Base-by-base conservation (phyloP, 192 early-diverging fungal species). In the Gorgonomyces haynaldii region DNA sequence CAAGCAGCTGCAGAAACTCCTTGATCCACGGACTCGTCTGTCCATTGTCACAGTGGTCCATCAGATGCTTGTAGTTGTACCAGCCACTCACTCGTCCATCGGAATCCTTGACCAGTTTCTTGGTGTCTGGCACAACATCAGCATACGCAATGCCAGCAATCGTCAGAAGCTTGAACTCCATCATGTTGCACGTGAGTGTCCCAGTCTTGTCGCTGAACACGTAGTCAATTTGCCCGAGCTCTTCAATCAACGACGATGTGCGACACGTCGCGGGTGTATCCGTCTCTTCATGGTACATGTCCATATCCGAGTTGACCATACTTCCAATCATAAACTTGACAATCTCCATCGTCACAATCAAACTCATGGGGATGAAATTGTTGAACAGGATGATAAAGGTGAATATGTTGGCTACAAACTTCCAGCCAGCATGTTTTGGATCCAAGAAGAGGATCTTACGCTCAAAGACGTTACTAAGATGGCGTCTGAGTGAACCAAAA, bases 141-240 rank as follows among this genome's bases (percentile, higher is more conserved):
- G 91, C 68, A 68, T 98, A 98, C 12, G 82, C 79, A 45, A 85
- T 58, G 21, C 95, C 95, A 12, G 80, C 95, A 45, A 96, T 88
- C 1, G 86, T 81, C 58, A 85, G 91, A 56, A 62, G 64, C 19
- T 52, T 56, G 43, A 64, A 78, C 46, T 74, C 61, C 71, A 78
- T 75, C 9, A 74, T 59, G 51, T 77, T 91, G 42, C 88, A 83
- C 0, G 88, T 91, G 20, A 91, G 64, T 7, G 88, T 91, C 24
- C 88, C 88, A 3, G 88, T 91, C 62, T 91, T 91, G 68, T 91
- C 88, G 25, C 78, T 83, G 45, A 91, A 91, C 4, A 91, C 67
- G 48, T 86, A 86, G 41, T 80, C 77, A 39, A 91, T 83, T 60
- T 85, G 84, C 22, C 88, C 88, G 23, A 91, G 58, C 25, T 91